Evolutionary conservation across 768 basidiomycete genomes (phyloP).

Genomic region (Sporobolomyces roseus): DNA sequence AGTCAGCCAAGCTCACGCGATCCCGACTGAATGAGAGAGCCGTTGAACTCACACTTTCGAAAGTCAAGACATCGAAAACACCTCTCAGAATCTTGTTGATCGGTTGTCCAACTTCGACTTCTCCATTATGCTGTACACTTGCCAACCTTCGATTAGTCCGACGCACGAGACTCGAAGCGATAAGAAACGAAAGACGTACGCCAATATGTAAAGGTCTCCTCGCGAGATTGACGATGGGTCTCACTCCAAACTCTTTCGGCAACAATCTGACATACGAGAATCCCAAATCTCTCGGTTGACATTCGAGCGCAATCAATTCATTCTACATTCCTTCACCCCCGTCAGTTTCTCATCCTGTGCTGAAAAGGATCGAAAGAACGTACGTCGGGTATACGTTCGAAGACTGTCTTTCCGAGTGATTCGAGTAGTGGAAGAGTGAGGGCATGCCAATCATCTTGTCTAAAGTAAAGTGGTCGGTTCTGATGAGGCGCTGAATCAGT

Average conservation of each 20-base stretch:
- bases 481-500: conserved; percentile 84
- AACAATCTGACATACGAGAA: conserved; percentile 82
- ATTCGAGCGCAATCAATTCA: conserved; percentile 61
- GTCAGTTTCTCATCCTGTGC: neutral
- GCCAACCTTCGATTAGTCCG: neutral
- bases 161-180: neutral
- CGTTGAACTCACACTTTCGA: conserved; percentile 65
- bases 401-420: conserved; percentile 66
- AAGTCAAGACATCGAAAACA: conserved; percentile 79
- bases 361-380: conserved; percentile 14
- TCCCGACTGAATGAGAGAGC: too few relatives aligned
- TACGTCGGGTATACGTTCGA: conserved; percentile 68
- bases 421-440: conserved; percentile 77
- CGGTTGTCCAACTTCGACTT: conserved; percentile 56
- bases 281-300: conserved; percentile 66
- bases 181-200: conserved; percentile 34
- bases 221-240: conserved; percentile 90
- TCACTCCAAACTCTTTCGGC: conserved; percentile 90
- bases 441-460: conserved; percentile 87
- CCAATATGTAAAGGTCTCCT: conserved; percentile 43
- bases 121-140: neutral
- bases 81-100: conserved; percentile 84
- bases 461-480: conserved; percentile 81
- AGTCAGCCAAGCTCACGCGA: too few relatives aligned
- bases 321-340: neutral